A percentile compares a stretch with the other conserved stretches of the same genome.
Conservation (phyloP, 2,329 filamentous ascomycete genomes). For the Ascochyta koolunga region DNA sequence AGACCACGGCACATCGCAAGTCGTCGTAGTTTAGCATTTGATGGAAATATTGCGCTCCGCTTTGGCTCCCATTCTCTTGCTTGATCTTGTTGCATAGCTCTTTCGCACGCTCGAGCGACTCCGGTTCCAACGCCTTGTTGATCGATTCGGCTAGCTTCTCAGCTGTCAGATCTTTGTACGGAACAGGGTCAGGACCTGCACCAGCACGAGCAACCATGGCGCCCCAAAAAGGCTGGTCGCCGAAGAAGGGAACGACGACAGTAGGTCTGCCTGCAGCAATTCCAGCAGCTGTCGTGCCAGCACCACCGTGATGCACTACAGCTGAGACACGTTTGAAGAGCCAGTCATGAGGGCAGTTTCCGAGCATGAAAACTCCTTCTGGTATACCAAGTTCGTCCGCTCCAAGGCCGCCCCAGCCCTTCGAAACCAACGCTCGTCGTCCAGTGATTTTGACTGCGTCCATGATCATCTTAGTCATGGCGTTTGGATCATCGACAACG, state of each 20-base stretch:
- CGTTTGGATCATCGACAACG: constrained; percentile 51
- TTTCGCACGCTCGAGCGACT: constrained; percentile 44
- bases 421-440: constrained; percentile 80
- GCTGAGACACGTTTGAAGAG: constrained; percentile 80
- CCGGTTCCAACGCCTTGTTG: constrained; percentile 46
- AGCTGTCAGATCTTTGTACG: constrained; percentile 48
- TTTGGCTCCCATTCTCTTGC: constrained; percentile 45
- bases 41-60: constrained; percentile 47
- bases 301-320: constrained; percentile 87
- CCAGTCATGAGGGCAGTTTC: constrained; percentile 89
- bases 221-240: constrained; percentile 52
- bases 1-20: constrained; percentile 42
- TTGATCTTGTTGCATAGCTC: constrained; percentile 48
- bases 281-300: constrained; percentile 87
- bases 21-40: constrained; percentile 48
- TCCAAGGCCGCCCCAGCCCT: constrained; percentile 87
- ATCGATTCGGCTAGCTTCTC: constrained; percentile 49
- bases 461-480: constrained; percentile 50
- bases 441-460: constrained; percentile 60
- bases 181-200: constrained; percentile 48
- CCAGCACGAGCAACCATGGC: constrained; percentile 50
- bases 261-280: constrained; percentile 81
- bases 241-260: constrained; percentile 79
- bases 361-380: constrained; percentile 79
- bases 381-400: constrained; percentile 69